phyloP scores from a whole-genome alignment of 108 stramenopile genomes.

The Nitzschia sp. region DNA sequence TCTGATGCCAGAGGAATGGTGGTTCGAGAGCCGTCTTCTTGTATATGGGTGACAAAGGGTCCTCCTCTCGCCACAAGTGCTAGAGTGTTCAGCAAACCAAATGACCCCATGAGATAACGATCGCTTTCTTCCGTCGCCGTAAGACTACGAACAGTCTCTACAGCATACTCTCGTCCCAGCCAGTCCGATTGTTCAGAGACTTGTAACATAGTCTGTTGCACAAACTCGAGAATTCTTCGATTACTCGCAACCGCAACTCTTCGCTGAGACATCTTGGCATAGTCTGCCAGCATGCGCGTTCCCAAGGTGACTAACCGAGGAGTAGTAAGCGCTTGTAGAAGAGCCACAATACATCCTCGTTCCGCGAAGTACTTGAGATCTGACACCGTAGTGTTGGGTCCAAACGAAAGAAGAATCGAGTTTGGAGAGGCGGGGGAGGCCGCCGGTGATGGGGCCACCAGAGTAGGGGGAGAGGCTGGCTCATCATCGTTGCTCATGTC shows the following conservation, averaged over 20 bases:
- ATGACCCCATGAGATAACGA: slow-evolving; percentile 74
- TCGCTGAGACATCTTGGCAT: slow-evolving; percentile 88
- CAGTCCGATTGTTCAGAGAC: slow-evolving; percentile 55
- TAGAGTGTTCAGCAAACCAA: slow-evolving; percentile 72
- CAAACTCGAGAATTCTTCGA: slow-evolving; percentile 78
- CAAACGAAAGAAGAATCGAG: slow-evolving; percentile 67
- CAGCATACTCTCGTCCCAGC: slow-evolving; percentile 87
- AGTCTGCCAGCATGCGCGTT: slow-evolving; percentile 86
- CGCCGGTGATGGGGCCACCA: slow-evolving; percentile 14
- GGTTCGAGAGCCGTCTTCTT: slow-evolving; percentile 27
- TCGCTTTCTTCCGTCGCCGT: slow-evolving; percentile 91
- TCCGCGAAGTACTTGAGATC: slow-evolving; percentile 86
- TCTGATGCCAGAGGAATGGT: slow-evolving; percentile 70
- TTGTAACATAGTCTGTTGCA: slow-evolving; percentile 72
- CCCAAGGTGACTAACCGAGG: slow-evolving; percentile 81
- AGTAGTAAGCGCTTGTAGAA: slow-evolving; percentile 73
- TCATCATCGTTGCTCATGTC: slow-evolving; percentile 37
- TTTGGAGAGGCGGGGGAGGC: slow-evolving; percentile 50
- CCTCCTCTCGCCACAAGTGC: slow-evolving; percentile 84
- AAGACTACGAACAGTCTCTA: slow-evolving; percentile 84
- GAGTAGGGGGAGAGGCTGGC: slow-evolving; percentile 9
- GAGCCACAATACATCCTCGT: slow-evolving; percentile 78
- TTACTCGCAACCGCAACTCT: slow-evolving; percentile 85
- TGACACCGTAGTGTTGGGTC: slow-evolving; percentile 74
- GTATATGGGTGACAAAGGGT: slow-evolving; percentile 63